Evolutionary conservation across 2,329 filamentous ascomycete species (phyloP), one percentile per base, ranked within the genome.

Genomic region (Colletotrichum sojae): DNA sequence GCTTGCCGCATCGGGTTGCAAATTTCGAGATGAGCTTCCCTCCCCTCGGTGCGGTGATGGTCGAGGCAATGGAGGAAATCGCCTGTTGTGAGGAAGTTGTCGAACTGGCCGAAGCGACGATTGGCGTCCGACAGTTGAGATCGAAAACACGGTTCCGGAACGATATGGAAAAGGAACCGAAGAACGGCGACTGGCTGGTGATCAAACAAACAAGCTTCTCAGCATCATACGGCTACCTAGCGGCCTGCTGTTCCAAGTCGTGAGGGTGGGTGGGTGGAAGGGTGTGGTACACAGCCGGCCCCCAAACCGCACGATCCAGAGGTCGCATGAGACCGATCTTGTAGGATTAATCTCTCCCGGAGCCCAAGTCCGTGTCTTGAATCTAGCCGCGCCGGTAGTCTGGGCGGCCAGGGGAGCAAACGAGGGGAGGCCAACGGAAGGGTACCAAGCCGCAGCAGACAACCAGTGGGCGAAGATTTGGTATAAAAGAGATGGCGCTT

Each of bases 211-310:
- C n/a, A 66, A 46, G 40, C 49, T 59, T 55, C 49, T 49, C 22
- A 20, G 31, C 31, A 45, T 25, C 40, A 43, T 53, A 36, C 58
- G 60, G 46, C 60, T 58, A 27, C 27, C 40, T 15, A 36, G 57
- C 31, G 31, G 8, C 31, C 15, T 49, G 25, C 48, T 20, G 46
- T 22, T 16, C 31, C 25, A n/a, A 45, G 16, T 40, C 39, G 25
- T 58, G 49, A 31, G 49, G 48, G 45, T 18, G 22, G 4, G 40
- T 43, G 40, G 16, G 31, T 36, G 31, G 31, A 36, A 1, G 31
- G 52, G 40, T 69, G 66, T 55, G 48, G 20, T 49, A 54, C 61
- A 59, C 51, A 18, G 59, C 59, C 54, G 43, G 55, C 48, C 40
- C 55, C 54, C 66, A 69, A 69, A 40, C 10, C 15, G 52, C 60